Conservation (phyloP, 257 asterid genomes). For the Solanum chilense region DNA sequence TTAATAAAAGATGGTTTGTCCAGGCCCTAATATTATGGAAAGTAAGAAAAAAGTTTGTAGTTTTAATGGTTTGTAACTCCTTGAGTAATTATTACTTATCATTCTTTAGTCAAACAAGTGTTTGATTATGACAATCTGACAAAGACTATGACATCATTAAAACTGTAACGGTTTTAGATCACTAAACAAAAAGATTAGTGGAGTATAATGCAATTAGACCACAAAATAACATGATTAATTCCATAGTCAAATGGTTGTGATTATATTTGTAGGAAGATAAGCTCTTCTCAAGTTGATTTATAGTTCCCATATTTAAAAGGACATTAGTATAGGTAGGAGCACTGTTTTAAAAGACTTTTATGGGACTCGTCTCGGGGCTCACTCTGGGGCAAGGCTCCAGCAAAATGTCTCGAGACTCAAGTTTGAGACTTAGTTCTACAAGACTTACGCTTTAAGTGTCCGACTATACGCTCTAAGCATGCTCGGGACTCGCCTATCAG, state of each 20-base stretch:
- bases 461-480: too few relatives aligned
- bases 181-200: neutral
- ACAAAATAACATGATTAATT: neutral
- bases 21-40: neutral
- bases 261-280: neutral
- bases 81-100: neutral
- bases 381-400: too few relatives aligned
- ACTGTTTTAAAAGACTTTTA: too few relatives aligned
- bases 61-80: neutral
- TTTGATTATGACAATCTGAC: neutral
- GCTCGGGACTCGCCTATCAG: too few relatives aligned
- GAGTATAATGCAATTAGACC: neutral
- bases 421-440: too few relatives aligned
- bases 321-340: neutral
- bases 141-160: neutral
- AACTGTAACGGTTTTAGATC: neutral
- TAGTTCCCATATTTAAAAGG: neutral
- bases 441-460: accelerated
- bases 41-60: neutral
- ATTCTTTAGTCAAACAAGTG: neutral
- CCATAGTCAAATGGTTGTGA: neutral
- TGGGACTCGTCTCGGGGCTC: too few relatives aligned
- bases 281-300: neutral
- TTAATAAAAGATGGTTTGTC: neutral
- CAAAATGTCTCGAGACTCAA: too few relatives aligned